Evolutionary conservation across 1,284 basidiomycete genomes (phyloP).

Genomic region (Neonothopanus nambi): DNA sequence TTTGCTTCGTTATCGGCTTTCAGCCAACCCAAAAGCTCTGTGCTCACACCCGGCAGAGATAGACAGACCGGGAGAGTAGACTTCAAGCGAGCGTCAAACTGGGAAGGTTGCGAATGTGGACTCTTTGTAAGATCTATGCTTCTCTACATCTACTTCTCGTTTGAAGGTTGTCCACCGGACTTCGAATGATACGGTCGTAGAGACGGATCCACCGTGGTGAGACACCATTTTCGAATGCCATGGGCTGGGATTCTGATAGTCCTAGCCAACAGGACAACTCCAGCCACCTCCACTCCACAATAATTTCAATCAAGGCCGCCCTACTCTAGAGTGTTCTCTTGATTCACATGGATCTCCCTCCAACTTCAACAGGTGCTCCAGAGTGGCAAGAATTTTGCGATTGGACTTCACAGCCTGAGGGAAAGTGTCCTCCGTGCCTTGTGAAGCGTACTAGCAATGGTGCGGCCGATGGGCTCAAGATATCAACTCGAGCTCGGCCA

Average conservation of each 20-base stretch:
- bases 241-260: constrained; percentile 75
- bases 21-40: constrained; percentile 53
- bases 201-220: constrained; percentile 92
- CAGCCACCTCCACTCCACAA: constrained; percentile 89
- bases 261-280: constrained; percentile 89
- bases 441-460: too few relatives aligned
- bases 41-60: constrained; percentile 54
- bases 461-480: too few relatives aligned
- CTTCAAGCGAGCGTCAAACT: constrained; percentile 79
- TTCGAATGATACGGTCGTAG: constrained; percentile 79
- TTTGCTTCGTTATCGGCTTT: constrained; percentile 43
- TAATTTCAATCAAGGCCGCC: constrained; percentile 67
- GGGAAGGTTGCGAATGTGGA: constrained; percentile 63
- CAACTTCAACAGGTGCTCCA: constrained; percentile 87
- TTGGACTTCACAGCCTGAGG: constrained; percentile 69
- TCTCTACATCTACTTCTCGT: too few relatives aligned
- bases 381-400: constrained; percentile 83
- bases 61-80: constrained; percentile 87
- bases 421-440: too few relatives aligned
- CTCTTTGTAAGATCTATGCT: constrained; percentile 49
- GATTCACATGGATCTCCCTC: constrained; percentile 94
- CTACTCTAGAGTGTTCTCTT: constrained; percentile 82
- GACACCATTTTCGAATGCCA: constrained; percentile 60
- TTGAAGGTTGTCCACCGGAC: constrained; percentile 53
- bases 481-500: too few relatives aligned